Evolutionary conservation across 495 filamentous ascomycete genomes (phyloP), one percentile per base, ranked within the genome.

Genomic region (Penicillium canescens): DNA sequence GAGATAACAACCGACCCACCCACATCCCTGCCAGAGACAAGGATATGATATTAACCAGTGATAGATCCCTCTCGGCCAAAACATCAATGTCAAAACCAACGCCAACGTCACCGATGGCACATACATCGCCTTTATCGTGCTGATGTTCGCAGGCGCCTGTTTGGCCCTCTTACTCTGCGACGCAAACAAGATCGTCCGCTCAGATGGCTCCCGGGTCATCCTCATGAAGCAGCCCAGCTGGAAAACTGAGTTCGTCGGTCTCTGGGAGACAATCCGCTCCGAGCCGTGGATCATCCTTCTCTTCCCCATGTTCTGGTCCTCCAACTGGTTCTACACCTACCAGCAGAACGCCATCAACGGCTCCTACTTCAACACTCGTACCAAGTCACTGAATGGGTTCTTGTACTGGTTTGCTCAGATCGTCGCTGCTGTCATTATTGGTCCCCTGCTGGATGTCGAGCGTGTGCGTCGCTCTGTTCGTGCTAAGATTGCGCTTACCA

Each of bases 141-240:
- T 81, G 34, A 80, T 77, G 62, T 66, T 71, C 35, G 47, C 65
- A 20, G 78, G 78, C 23, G 90, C 90, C 35, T 46, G 76, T 47
- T 75, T 96, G 1, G 84, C 89, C 9, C 73, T 71, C 16, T 67
- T 66, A 31, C 61, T 78, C 28, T 73, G 70, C 21, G 67, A 92
- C 58, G 88, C 88, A 42, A 78, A 84, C 49, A 77, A 82, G 42
- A 80, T 96, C 43, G 70, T 90, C 47, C 90, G 92, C 46, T 66
- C 77, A 3, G 92, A 96, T 68, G 90, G 91, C 35, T 87, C 86
- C 31, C 80, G 80, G 40, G 80, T 92, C 58, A 86, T 92, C 58
- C 62, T 91, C 14, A 91, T 91, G 88, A 89, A 92, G 77, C 85
- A 90, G 63, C 90, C 90, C 3, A 86, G 85, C 33, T 88, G 84